These are phyloP conservation scores for Candida hungchunana DNA, from an alignment of 805 yeast genomes.

Conservation along the genomic window DNA sequence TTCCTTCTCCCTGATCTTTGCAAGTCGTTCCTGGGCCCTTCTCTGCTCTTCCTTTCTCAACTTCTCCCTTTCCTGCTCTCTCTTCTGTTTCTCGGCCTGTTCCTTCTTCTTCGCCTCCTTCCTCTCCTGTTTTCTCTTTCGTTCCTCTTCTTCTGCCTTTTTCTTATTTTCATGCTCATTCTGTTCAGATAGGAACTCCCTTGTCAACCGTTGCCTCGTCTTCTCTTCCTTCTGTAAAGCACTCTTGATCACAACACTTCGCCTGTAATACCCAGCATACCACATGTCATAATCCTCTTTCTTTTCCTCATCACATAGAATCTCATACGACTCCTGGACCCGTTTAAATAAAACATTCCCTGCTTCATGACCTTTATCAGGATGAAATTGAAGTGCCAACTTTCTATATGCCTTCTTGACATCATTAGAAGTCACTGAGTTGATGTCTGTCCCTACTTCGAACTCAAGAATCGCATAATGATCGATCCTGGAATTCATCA, in stretches of 20 bases:
- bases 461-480: slow-evolving; percentile 65
- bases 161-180: slow-evolving; percentile 1
- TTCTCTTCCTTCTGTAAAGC: slow-evolving; percentile 6
- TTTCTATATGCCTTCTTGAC: slow-evolving; percentile 72
- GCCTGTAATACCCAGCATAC: slow-evolving; percentile 13
- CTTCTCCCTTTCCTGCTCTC: slow-evolving; percentile 1
- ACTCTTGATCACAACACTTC: slow-evolving; percentile 6
- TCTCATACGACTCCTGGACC: slow-evolving; percentile 16
- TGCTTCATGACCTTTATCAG: slow-evolving; percentile 57
- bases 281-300: slow-evolving; percentile 15
- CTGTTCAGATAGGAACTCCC: slow-evolving; percentile 1
- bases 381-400: slow-evolving; percentile 67
- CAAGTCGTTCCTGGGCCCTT: not conserved
- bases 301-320: slow-evolving; percentile 4
- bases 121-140: not conserved
- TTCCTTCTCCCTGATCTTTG: not conserved
- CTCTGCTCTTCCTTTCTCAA: slow-evolving; percentile 1
- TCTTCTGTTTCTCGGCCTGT: slow-evolving; percentile 1
- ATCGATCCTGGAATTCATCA: slow-evolving; percentile 23
- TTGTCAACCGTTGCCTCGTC: slow-evolving; percentile 1
- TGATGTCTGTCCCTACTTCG: slow-evolving; percentile 36
- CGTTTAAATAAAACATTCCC: slow-evolving; percentile 18
- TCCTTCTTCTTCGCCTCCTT: slow-evolving; percentile 1
- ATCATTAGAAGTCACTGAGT: slow-evolving; percentile 37
- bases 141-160: slow-evolving; percentile 3